Base-by-base conservation (phyloP, 2,329 filamentous ascomycete species). In the Coniochaeta sp. region DNA sequence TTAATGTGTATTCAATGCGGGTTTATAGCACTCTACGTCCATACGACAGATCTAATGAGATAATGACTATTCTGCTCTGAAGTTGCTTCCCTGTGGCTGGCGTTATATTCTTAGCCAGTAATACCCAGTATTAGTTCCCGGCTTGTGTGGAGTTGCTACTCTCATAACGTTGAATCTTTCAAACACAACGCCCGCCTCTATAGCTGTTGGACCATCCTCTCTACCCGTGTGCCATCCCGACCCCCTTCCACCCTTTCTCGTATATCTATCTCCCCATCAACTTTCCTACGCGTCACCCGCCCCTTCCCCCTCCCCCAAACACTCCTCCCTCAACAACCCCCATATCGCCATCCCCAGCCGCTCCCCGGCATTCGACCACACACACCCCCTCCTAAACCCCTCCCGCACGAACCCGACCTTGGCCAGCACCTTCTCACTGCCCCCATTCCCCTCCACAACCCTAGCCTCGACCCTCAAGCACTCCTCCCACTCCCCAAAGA, bases 341-440 rank as follows among this genome's bases (percentile, higher is more conserved):
- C 64, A 73, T 6, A 71, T 30, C 6, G 61, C 14, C 14, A 70
- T 56, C 54, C 75, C 74, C 46, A 68, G 53, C 6, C 71, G 48
- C 50, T 57, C 52, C 0, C 72, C 75, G n/a, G n/a, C n/a, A 28
- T 67, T 49, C 62, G 79, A 80, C 54, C 66, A 65, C 9, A 65
- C 57, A 0, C 72, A 69, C 32, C 65, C 65, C 52, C 74, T 66
- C 58, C 65, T 65, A 27, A 63, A 59, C 0, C 76, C 76, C 59
- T 81, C 77, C 14, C 61, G 57, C 28, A 63, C 56, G 42, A 71
- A 78, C 1, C 75, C 75, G 6, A 59, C 63, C 52, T 70, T 73
- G 51, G 58, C 59, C 40, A 80, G 54, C n/a, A 79, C 71, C 35
- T 55, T 63, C 35, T 56, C 57, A 48, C 76, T 79, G 3, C 53